Percentiles rank a stretch among this genome's conserved stretches.
Conservation (phyloP, 2,329 filamentous ascomycete species). For the Lizonia empirigonia region DNA sequence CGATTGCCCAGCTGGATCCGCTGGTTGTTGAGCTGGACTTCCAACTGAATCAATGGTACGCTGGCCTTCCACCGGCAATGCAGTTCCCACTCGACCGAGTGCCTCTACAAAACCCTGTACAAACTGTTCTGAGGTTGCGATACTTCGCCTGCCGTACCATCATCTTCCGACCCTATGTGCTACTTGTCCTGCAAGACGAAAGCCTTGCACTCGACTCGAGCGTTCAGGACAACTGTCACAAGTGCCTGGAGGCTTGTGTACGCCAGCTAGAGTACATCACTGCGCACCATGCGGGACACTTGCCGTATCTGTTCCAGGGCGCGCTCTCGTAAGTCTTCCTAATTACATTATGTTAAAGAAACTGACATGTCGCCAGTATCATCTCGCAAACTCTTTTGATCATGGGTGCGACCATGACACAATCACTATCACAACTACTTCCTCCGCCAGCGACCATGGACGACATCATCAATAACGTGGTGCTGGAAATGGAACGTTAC, state of each 20-base stretch:
- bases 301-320: slow-evolving; percentile 86
- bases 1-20: slow-evolving; percentile 74
- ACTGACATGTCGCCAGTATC: slow-evolving; percentile 60
- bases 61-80: slow-evolving; percentile 73
- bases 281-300: slow-evolving; percentile 80
- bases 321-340: slow-evolving; percentile 60
- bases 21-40: slow-evolving; percentile 81
- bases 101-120: slow-evolving; percentile 72
- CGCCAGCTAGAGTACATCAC: slow-evolving; percentile 79
- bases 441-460: slow-evolving; percentile 65
- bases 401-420: slow-evolving; percentile 84
- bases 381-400: slow-evolving; percentile 81
- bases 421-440: slow-evolving; percentile 70
- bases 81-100: slow-evolving; percentile 76
- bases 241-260: slow-evolving; percentile 80
- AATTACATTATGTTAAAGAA: not conserved
- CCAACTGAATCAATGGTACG: slow-evolving; percentile 84
- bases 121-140: slow-evolving; percentile 77
- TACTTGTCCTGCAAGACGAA: slow-evolving; percentile 79
- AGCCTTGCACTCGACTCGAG: slow-evolving; percentile 71
- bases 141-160: slow-evolving; percentile 88
- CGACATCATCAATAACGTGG: slow-evolving; percentile 76
- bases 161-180: slow-evolving; percentile 82
- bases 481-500: slow-evolving; percentile 76
- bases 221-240: slow-evolving; percentile 78